These are phyloP conservation scores for Pezicula carpinea DNA, from an alignment of 2,329 filamentous ascomycete genomes.

Conservation along the genomic window DNA sequence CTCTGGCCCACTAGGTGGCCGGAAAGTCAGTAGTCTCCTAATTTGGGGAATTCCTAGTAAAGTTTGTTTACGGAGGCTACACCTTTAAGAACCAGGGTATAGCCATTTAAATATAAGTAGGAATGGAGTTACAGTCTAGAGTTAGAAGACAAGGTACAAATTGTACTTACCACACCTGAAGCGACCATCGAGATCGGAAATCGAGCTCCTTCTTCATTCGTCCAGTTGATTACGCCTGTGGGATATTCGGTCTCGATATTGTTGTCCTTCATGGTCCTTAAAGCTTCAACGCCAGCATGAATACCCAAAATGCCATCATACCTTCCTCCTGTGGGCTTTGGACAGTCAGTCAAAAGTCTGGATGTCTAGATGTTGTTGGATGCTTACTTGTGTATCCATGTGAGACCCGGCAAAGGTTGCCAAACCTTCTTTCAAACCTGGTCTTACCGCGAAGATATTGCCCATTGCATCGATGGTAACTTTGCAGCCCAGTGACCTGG, in stretches of 20 bases:
- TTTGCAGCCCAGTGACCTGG: constrained; percentile 58
- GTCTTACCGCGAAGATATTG: constrained; percentile 72
- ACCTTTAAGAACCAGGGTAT: too few relatives aligned
- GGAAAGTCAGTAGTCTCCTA: too few relatives aligned
- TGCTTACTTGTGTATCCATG: constrained; percentile 51
- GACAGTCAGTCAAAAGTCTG: constrained; percentile 63
- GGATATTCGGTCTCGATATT: constrained; percentile 60
- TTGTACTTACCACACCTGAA: constrained; percentile 52
- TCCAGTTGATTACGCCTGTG: constrained; percentile 68
- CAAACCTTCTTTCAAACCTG: constrained; percentile 53
- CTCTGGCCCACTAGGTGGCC: constrained; percentile 54
- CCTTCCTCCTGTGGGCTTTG: constrained; percentile 58
- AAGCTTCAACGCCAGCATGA: constrained; percentile 66
- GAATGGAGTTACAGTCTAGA: too few relatives aligned
- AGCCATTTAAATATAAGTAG: too few relatives aligned
- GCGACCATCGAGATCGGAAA: constrained; percentile 73
- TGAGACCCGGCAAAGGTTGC: constrained; percentile 69
- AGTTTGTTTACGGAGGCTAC: too few relatives aligned
- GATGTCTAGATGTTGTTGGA: constrained; percentile 32
- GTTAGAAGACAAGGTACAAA: too few relatives aligned
- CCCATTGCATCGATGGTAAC: constrained; percentile 71
- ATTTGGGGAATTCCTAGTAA: too few relatives aligned
- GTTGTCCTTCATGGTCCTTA: constrained; percentile 63
- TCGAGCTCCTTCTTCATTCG: constrained; percentile 72
- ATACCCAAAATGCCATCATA: constrained; percentile 79